Conservation (phyloP, 345 rosid genomes). For the Eucalyptus melliodora region DNA sequence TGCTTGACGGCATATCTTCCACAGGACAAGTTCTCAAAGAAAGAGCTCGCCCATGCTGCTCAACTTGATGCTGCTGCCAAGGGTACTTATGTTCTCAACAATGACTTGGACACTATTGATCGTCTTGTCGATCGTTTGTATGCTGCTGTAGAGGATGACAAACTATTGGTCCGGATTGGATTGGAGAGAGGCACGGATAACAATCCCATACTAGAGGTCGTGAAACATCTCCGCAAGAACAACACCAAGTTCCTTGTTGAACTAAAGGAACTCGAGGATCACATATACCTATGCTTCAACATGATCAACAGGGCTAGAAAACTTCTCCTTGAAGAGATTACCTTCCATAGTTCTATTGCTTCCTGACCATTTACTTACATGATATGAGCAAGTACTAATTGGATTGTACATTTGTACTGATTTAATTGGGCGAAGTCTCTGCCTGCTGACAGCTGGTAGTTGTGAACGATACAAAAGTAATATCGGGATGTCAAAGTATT, state of each 20-base stretch:
- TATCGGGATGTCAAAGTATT: background rate
- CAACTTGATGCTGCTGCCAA: slow-evolving; percentile 65
- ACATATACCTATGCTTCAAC: slow-evolving; percentile 46
- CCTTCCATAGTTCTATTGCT: slow-evolving; percentile 1
- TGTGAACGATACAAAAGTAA: background rate
- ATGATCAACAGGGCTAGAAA: slow-evolving; percentile 48
- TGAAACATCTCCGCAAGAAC: slow-evolving; percentile 41
- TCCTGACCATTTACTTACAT: background rate
- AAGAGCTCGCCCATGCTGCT: slow-evolving; percentile 35
- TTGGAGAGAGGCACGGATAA: slow-evolving; percentile 6
- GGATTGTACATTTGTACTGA: background rate
- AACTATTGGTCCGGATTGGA: no score
- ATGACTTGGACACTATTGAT: no score
- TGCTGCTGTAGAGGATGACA: no score
- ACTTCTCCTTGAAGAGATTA: slow-evolving; percentile 34
- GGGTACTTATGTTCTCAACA: slow-evolving; percentile 8
- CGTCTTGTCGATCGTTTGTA: no score
- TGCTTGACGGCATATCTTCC: slow-evolving; percentile 27
- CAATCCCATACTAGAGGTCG: slow-evolving; percentile 26
- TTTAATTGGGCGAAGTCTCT: background rate
- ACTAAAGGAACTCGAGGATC: slow-evolving; percentile 60
- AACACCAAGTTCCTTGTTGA: slow-evolving; percentile 18
- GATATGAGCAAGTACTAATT: background rate
- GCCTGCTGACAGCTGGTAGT: background rate
- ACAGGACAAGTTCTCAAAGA: slow-evolving; percentile 23